Evolutionary conservation across 768 basidiomycete genomes (phyloP).

Genomic region (Tricholoma terreum): DNA sequence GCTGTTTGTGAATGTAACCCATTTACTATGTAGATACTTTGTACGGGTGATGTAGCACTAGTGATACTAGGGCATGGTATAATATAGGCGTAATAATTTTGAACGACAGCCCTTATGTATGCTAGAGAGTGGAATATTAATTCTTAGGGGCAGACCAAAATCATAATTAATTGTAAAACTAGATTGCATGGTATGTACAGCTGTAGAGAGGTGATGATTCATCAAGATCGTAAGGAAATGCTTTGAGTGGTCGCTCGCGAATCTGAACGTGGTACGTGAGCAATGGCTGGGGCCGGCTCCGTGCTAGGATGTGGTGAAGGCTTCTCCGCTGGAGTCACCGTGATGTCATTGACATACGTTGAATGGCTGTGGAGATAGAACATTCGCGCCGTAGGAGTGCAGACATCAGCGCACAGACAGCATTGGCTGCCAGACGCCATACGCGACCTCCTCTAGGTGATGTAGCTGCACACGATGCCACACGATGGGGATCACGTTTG

Average conservation of each 20-base stretch:
- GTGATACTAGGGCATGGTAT: background rate
- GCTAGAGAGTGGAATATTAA: background rate
- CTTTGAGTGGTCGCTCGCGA: too few relatives aligned
- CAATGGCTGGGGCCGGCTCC: background rate
- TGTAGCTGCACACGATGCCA: conserved; percentile 70
- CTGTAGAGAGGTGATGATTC: background rate
- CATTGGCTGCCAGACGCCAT: conserved; percentile 76
- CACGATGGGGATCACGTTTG: conserved; percentile 65
- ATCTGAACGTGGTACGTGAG: background rate
- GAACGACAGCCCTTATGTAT: background rate
- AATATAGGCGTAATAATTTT: background rate
- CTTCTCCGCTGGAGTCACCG: background rate
- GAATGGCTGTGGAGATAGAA: background rate
- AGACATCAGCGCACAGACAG: conserved; percentile 27
- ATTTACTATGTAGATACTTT: conserved; percentile 35
- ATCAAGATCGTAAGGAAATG: background rate
- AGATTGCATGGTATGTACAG: background rate
- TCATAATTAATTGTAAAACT: background rate
- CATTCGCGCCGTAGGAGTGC: background rate
- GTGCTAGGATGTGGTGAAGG: background rate
- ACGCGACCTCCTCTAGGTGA: conserved; percentile 64
- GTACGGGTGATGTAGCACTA: background rate
- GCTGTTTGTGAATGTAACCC: conserved; percentile 73
- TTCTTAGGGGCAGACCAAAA: background rate
- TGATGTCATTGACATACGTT: background rate